Base-by-base conservation (phyloP, 2,329 filamentous ascomycete genomes). In the Dactylellina cionopaga region DNA sequence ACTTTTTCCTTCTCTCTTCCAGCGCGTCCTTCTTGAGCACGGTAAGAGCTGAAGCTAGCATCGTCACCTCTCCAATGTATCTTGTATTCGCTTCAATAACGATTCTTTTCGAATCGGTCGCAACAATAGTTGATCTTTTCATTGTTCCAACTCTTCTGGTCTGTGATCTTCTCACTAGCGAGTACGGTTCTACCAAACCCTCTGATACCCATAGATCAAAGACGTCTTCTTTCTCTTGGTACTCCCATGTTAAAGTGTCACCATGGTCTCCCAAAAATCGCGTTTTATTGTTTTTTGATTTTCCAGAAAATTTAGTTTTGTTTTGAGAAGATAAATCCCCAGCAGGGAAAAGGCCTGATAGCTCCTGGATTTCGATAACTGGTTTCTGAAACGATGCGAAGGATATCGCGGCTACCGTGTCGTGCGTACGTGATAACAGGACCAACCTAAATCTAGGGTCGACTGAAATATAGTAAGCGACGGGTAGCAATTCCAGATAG, bases 381-480 rank as follows among this genome's bases (percentile, higher is more conserved):
- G 66, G 66, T 27, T 64, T 71, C 33, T 54, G 66, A 33, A 71
- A 71, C 5, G 52, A 64, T 35, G 33, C 59, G 17, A 71, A 71
- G 22, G 66, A 71, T 64, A 71, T 64, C 2, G 66, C 66, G 27
- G 66, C 66, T 29, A 64, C 51, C 2, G 66, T 71, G 17, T 71
- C 66, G 31, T 64, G 59, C 0, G 58, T 54, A 25, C 58, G 66
- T 9, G 66, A 37, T 22, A 71, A 46, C 41, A 71, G 27, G 15
- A 71, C 66, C 22, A 63, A 52, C 37, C 66, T 64, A 35, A 59
- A 71, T 63, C 66, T 64, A 9, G 66, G 66, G 31, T 71, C 66
- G 22, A 71, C 66, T n/a, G 66, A 64, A 35, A 71, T 60, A 39
- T 64, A 71, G 22, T 71, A 71, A 46, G 66, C 66, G 52, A 71